A percentile compares a stretch with the other conserved stretches of the same genome.
phyloP scores from a whole-genome alignment of 306 rosid genomes.

The Elaeagnus macrophylla region DNA sequence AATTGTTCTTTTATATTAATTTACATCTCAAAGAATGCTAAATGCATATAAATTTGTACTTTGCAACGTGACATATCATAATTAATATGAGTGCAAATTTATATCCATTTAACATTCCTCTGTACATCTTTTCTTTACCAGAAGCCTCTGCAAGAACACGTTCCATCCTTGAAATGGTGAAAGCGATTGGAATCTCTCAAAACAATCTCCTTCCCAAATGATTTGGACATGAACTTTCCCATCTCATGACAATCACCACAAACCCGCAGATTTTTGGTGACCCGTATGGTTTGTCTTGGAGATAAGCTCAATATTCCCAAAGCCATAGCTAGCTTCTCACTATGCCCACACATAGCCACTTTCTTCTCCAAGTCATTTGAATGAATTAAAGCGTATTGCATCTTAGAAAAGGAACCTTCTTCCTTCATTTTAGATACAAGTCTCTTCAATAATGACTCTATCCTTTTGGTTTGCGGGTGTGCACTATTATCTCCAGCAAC shows the following conservation, averaged over 20 bases:
- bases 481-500: constrained; percentile 42
- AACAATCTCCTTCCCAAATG: constrained; percentile 43
- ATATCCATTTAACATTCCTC: too few relatives aligned
- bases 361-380: constrained; percentile 56
- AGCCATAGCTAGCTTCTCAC: constrained; percentile 68
- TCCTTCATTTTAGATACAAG: constrained; percentile 47
- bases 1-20: too few relatives aligned
- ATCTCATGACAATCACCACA: constrained; percentile 76
- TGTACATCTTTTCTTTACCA: constrained; percentile 35
- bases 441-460: constrained; percentile 33
- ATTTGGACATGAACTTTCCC: constrained; percentile 59
- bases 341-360: constrained; percentile 61
- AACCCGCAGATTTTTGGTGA: constrained; percentile 57
- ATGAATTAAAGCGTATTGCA: constrained; percentile 48
- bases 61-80: too few relatives aligned
- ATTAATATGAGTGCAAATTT: too few relatives aligned
- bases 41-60: too few relatives aligned
- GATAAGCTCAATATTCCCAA: constrained; percentile 55
- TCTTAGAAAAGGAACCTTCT: constrained; percentile 47
- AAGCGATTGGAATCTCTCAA: constrained; percentile 65
- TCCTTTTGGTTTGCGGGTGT: constrained; percentile 47
- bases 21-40: too few relatives aligned
- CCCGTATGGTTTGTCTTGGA: constrained; percentile 47
- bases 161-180: constrained; percentile 60
- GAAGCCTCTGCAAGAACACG: constrained; percentile 62